Percentiles rank a stretch among this genome's conserved stretches.
phyloP scores from a whole-genome alignment of 495 filamentous ascomycete genomes.

The Neurospora sp. region DNA sequence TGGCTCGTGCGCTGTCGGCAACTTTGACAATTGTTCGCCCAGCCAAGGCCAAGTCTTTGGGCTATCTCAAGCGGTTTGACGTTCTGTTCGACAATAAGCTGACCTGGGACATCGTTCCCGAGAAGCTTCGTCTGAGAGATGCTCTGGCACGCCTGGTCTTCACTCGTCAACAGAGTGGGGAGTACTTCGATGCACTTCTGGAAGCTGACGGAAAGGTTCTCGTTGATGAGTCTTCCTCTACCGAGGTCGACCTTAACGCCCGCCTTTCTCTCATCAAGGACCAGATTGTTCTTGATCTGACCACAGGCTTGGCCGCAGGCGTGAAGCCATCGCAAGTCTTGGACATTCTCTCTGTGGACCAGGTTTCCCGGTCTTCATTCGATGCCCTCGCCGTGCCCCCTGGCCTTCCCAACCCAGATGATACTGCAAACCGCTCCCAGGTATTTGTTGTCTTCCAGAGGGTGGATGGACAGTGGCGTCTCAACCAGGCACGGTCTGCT shows the following conservation, averaged over 20 bases:
- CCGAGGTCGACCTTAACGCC: neutral
- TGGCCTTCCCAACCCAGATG: neutral
- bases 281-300: neutral
- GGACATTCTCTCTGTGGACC: neutral
- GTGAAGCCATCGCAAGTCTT: neutral
- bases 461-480: neutral
- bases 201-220: neutral
- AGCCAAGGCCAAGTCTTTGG: neutral
- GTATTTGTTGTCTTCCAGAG: neutral
- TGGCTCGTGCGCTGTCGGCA: neutral
- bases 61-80: neutral
- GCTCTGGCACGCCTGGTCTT: neutral
- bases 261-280: neutral
- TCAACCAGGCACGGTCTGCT: neutral
- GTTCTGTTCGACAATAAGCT: neutral
- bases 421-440: neutral
- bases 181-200: neutral
- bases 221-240: neutral
- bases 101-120: neutral
- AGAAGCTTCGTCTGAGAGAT: neutral
- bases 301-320: neutral
- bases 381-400: neutral
- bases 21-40: neutral
- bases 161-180: neutral
- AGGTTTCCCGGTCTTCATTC: neutral